Evolutionary conservation across 164 flowering plant genomes (phyloP), one percentile per base, ranked within the genome.

Genomic region (Berberis thunbergii): DNA sequence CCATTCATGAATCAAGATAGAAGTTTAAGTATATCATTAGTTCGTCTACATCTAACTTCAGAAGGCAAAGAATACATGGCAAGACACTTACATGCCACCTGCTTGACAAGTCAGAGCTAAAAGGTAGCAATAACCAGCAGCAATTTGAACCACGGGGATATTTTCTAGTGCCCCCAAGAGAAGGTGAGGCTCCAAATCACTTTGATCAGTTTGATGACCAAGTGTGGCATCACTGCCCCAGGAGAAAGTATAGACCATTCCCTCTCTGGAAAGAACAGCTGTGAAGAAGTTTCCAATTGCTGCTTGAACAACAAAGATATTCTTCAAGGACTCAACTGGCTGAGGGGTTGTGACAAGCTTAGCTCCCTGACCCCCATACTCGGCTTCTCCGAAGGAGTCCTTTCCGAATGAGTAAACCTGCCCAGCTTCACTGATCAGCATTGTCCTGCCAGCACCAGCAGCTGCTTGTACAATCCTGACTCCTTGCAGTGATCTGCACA

Each of bases 41-140:
- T 26, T 26, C 26, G 26, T 26, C 26, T 26, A 26, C 26, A 26
- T 26, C 26, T 26, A 26, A 26, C 26, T 26, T 26, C 26, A 26
- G 26, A 26, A 26, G 26, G 26, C 26, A 26, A 26, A 26, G 26
- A 26, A 26, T 26, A 26, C 26, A 26, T 26, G 26, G 41, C 49
- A 9, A 49, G 64, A 55, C 56, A 61, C 96, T 89, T 70, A 95
- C 99, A 89, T 91, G 72, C 96, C 91, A 75, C 72, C 70, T 67
- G 96, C 89, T 70, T 91, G 85, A 69, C 93, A 95, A 55, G 92
- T 87, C 65, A 95, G 80, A 38, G 88, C 88, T 71, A 95, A 96
- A 80, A 95, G 97, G 73, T 89, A 95, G 77, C 99, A 95, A 70
- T 89, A 86, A 61, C 99, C 99, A 59, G 99, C 97, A 6, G 97